Percentiles rank a stretch among this genome's conserved stretches.
These are phyloP conservation scores for Phaeosphaeria sp. DNA, from an alignment of 2,329 filamentous ascomycete species.

Conservation along the genomic window DNA sequence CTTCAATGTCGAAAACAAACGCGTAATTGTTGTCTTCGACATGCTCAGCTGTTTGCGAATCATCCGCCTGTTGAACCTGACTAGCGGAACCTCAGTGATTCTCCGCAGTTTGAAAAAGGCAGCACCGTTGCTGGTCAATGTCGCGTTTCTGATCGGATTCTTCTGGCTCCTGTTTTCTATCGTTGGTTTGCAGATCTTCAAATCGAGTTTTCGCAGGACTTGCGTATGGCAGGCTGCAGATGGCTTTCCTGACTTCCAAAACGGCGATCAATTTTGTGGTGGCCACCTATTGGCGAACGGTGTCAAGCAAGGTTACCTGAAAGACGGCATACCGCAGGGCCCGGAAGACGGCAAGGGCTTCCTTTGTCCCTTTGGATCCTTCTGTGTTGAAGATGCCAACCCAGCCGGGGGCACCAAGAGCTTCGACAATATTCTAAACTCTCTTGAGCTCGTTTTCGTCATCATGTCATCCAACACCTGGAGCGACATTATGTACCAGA, in stretches of 20 bases:
- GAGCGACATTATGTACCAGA: conserved; percentile 91
- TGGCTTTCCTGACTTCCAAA: conserved; percentile 61
- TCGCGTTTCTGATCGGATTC: conserved; percentile 92
- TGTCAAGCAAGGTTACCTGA: conserved; percentile 69
- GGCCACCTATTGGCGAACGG: conserved; percentile 69
- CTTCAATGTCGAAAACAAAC: conserved; percentile 69
- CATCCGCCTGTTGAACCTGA: conserved; percentile 86
- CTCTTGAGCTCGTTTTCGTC: conserved; percentile 92
- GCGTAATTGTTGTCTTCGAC: conserved; percentile 86
- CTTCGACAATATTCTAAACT: conserved; percentile 94
- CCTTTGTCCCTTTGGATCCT: conserved; percentile 81
- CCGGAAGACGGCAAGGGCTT: conserved; percentile 74
- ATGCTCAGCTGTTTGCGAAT: conserved; percentile 98
- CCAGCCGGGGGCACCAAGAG: conserved; percentile 87
- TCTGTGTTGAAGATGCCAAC: conserved; percentile 80
- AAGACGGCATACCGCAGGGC: conserved; percentile 45
- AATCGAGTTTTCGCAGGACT: conserved; percentile 57
- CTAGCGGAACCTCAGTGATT: conserved; percentile 93
- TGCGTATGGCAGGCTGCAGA: conserved; percentile 62
- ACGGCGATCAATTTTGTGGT: conserved; percentile 78
- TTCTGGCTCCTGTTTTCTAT: conserved; percentile 99
- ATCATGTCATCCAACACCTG: conserved; percentile 99
- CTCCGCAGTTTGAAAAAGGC: conserved; percentile 94
- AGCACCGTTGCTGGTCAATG: conserved; percentile 86
- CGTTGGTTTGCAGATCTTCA: conserved; percentile 93